phyloP scores from a whole-genome alignment of 345 rosid species.

The Gynandropsis gynandra region DNA sequence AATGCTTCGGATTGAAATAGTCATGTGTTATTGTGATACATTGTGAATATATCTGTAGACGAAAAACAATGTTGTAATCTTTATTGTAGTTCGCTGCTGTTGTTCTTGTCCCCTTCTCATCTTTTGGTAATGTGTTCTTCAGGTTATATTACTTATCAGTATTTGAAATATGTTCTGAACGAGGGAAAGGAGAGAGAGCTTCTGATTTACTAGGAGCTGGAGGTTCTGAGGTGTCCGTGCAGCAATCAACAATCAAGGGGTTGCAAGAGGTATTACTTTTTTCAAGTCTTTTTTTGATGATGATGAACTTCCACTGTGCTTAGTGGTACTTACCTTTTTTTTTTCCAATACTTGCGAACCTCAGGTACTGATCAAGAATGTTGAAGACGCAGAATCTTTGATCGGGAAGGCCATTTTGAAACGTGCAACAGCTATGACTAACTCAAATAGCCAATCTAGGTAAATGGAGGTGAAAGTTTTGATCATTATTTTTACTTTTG shows the following conservation, averaged over 20 bases:
- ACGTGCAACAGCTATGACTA: slow-evolving; percentile 78
- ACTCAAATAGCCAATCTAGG: slow-evolving; percentile 82
- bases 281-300: slow-evolving; percentile 1
- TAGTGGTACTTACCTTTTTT: slow-evolving; percentile 5
- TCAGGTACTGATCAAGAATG: slow-evolving; percentile 46
- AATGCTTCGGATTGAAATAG: background rate
- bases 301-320: slow-evolving; percentile 3
- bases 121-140: slow-evolving; percentile 14
- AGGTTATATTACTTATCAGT: slow-evolving; percentile 59
- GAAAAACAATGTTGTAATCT: background rate
- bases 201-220: slow-evolving; percentile 55
- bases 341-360: slow-evolving; percentile 7
- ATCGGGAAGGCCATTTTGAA: slow-evolving; percentile 68
- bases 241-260: slow-evolving; percentile 63
- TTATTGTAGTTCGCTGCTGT: slow-evolving; percentile 3
- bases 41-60: background rate
- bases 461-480: slow-evolving; percentile 13
- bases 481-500: background rate
- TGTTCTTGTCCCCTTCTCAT: background rate
- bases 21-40: background rate
- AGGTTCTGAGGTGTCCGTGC: slow-evolving; percentile 49
- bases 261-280: slow-evolving; percentile 51
- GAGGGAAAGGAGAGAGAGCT: slow-evolving; percentile 69
- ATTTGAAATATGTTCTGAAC: slow-evolving; percentile 74
- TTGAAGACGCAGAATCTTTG: slow-evolving; percentile 56